Conservation (phyloP, 176 grass and related monocot species). For the Eleusine coracana region DNA sequence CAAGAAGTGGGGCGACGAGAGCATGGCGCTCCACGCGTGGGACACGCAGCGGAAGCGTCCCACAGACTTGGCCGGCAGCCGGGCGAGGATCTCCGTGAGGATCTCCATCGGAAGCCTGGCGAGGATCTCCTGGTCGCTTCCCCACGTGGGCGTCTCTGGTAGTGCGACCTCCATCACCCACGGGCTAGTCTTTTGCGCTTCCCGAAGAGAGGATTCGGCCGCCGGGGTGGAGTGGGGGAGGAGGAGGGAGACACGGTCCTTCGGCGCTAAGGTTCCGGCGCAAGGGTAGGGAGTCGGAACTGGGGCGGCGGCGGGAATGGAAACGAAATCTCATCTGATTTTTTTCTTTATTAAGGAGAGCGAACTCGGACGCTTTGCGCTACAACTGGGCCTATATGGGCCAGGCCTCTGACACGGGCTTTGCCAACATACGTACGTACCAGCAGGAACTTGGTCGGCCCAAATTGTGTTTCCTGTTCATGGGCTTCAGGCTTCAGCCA, state of each 20-base stretch:
- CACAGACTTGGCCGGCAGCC: conserved; percentile 20
- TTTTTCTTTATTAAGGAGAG: too few relatives aligned
- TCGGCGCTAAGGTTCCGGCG: too few relatives aligned
- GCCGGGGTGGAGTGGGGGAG: background rate
- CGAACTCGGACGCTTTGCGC: too few relatives aligned
- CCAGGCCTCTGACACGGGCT: background rate
- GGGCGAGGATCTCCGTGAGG: conserved; percentile 20
- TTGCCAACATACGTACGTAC: too few relatives aligned
- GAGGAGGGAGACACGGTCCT: background rate
- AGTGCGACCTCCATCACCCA: background rate
- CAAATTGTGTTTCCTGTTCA: too few relatives aligned
- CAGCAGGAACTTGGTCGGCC: too few relatives aligned
- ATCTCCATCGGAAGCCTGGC: conserved; percentile 7
- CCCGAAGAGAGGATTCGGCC: background rate
- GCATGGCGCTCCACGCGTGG: conserved; percentile 5
- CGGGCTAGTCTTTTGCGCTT: background rate
- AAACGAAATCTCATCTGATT: too few relatives aligned
- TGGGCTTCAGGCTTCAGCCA: too few relatives aligned
- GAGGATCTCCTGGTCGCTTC: background rate
- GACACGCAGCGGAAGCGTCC: conserved; percentile 33
- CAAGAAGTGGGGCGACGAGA: background rate
- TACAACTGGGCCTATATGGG: background rate
- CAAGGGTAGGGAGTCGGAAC: too few relatives aligned
- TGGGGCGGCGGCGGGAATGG: too few relatives aligned
- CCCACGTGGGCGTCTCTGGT: background rate